Conservation (phyloP, 352 stramenopile genomes). For the Globisporangium apiculatum region DNA sequence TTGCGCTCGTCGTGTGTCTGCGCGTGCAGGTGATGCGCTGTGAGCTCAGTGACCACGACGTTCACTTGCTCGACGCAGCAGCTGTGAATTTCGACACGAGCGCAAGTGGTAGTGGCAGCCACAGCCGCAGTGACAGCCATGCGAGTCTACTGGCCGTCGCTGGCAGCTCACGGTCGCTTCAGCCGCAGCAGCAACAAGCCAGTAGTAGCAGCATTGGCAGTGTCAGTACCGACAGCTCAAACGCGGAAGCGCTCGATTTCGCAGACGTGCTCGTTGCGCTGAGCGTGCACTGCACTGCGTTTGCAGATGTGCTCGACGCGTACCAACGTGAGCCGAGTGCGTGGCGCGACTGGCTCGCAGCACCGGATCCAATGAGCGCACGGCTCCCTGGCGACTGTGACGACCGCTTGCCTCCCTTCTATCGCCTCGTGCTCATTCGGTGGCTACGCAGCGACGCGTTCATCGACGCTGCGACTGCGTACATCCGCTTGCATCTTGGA, state of each 20-base stretch:
- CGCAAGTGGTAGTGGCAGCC: neutral
- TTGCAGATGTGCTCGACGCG: constrained; percentile 26
- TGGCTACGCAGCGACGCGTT: constrained; percentile 53
- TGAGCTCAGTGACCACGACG: constrained; percentile 26
- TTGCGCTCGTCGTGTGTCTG: constrained; percentile 51
- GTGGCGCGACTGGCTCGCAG: constrained; percentile 37
- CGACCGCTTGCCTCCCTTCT: constrained; percentile 26
- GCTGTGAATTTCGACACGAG: constrained; percentile 6
- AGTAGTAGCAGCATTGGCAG: neutral
- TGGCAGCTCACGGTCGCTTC: neutral
- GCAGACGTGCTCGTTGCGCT: constrained; percentile 25
- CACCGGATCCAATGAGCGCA: constrained; percentile 27
- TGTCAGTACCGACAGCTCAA: neutral
- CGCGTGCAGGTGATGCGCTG: constrained; percentile 40
- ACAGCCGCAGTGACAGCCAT: too few species aligned
- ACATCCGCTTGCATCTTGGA: constrained; percentile 35
- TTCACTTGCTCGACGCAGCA: constrained; percentile 27
- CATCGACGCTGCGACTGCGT: constrained; percentile 23
- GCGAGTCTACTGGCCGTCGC: neutral
- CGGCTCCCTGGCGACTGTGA: constrained; percentile 30
- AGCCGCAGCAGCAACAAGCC: neutral
- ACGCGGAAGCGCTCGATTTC: constrained; percentile 4
- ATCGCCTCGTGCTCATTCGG: constrained; percentile 49
- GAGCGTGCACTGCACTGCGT: constrained; percentile 13
- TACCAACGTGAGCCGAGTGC: constrained; percentile 32